Evolutionary conservation across 345 rosid species (phyloP), one percentile per base, ranked within the genome.

Genomic region (Populus davidiana): DNA sequence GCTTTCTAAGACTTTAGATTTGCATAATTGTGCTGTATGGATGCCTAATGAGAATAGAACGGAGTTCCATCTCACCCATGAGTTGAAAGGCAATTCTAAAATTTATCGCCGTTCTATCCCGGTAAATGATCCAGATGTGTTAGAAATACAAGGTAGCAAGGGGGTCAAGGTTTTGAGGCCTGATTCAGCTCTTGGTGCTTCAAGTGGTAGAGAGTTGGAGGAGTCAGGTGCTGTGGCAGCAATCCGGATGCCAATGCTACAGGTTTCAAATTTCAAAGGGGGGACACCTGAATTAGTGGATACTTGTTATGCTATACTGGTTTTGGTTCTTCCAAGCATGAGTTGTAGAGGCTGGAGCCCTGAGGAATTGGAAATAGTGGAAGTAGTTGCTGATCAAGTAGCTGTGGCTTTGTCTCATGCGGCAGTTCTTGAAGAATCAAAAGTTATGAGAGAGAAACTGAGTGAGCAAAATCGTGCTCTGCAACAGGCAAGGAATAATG

Each of bases 401-500:
- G 98, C 99, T 2, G 98, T 95, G 69, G 99, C 99, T 65, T 89
- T 95, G 41, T 95, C 99, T 12, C 99, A 95, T 69, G 99, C 99
- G 61, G 86, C 99, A 10, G 94, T 95, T 82, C 97, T 95, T 5
- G 97, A 93, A 74, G 99, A 95, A 79, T 95, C 99, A 41, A 98
- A 87, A 81, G 71, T 87, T 12, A 95, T 95, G 97, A 90, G 96
- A 69, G 96, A 93, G 56, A 91, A 90, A 78, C 88, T 95, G 47
- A 80, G 88, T 8, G 91, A 92, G 80, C 96, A 89, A 78, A 95
- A 95, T 79, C 92, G 87, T 18, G 89, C 85, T 18, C 72, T 95
- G 80, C 96, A 92, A 75, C 91, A 87, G 78, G 99, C 93, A 21
- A 89, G 81, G 83, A 88, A 86, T 85, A 91, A 90, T 77, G 97